Percentiles rank a stretch among this genome's conserved stretches.
Conservation (phyloP, 2,329 filamentous ascomycete genomes). For the Trichophyton rubrum region DNA sequence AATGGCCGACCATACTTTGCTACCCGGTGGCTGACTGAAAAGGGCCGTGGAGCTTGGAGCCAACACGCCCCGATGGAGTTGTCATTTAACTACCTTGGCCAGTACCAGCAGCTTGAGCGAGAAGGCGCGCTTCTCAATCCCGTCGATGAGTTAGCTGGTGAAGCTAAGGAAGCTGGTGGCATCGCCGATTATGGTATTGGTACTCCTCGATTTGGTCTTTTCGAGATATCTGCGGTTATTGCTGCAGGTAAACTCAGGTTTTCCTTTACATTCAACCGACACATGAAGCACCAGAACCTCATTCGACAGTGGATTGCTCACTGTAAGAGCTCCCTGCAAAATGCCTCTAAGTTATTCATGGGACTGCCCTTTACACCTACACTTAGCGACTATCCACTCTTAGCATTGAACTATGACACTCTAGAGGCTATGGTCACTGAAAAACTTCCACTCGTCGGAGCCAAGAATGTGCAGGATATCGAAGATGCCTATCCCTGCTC, state of each 20-base stretch:
- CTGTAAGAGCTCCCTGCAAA: constrained; percentile 25
- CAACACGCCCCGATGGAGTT: constrained; percentile 31
- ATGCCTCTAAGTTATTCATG: constrained; percentile 20
- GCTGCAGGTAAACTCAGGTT: constrained; percentile 36
- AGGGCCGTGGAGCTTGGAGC: constrained; percentile 21
- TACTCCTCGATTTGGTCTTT: constrained; percentile 36
- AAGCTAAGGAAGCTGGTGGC: constrained; percentile 25
- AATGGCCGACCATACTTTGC: constrained; percentile 28
- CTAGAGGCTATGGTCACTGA: constrained; percentile 27
- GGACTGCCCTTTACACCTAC: constrained; percentile 22
- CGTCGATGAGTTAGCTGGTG: constrained; percentile 30
- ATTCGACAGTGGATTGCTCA: constrained; percentile 34
- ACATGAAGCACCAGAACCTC: constrained; percentile 33
- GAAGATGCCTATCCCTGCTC: constrained; percentile 34
- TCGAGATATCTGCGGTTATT: constrained; percentile 41
- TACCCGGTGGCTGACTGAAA: constrained; percentile 18
- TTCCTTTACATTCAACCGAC: constrained; percentile 38
- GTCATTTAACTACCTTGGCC: constrained; percentile 30
- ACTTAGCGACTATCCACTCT: constrained; percentile 34
- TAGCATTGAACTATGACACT: constrained; percentile 32
- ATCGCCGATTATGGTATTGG: constrained; percentile 34
- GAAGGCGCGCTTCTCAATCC: constrained; percentile 32
- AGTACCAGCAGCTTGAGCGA: constrained; percentile 35
- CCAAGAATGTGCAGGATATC: constrained; percentile 21
- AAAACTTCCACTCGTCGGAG: constrained; percentile 27